Percentiles rank a stretch among this genome's conserved stretches.
phyloP scores from a whole-genome alignment of 768 basidiomycete genomes.

The Exidia glandulosa region DNA sequence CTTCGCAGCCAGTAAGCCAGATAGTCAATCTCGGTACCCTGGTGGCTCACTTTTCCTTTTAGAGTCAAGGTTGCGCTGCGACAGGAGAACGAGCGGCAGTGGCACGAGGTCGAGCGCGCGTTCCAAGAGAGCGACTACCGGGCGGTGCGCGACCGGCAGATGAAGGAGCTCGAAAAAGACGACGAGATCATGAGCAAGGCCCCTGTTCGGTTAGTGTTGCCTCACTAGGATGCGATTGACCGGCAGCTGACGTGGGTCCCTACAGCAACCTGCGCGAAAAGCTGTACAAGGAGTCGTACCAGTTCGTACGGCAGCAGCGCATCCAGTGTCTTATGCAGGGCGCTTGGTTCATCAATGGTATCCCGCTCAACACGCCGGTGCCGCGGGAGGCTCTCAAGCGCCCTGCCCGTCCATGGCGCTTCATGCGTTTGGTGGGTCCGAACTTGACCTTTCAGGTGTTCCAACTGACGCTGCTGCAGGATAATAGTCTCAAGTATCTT shows the following conservation, averaged over 20 bases:
- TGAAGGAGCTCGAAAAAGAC: conserved; percentile 81
- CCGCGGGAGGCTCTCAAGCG: conserved; percentile 43
- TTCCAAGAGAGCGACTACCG: conserved; percentile 78
- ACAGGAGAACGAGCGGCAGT: conserved; percentile 60
- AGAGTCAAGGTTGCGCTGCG: conserved; percentile 71
- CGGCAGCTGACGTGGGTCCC: not conserved
- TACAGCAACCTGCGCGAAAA: conserved; percentile 71
- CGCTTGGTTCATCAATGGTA: conserved; percentile 83
- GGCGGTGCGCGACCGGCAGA: conserved; percentile 75
- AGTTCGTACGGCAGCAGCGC: conserved; percentile 81
- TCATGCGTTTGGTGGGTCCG: conserved; percentile 65
- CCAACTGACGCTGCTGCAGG: conserved; percentile 32
- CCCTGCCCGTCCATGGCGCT: conserved; percentile 66
- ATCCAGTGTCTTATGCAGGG: conserved; percentile 82
- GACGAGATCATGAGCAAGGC: conserved; percentile 80
- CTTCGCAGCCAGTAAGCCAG: conserved; percentile 75
- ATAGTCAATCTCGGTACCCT: not conserved
- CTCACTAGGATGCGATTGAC: not conserved
- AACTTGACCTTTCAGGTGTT: not conserved
- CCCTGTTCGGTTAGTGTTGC: conserved; percentile 58
- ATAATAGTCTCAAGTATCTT: conserved; percentile 66
- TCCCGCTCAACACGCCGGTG: conserved; percentile 36
- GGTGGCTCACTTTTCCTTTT: conserved; percentile 6
- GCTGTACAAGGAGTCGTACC: conserved; percentile 80
- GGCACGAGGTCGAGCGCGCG: conserved; percentile 77